These are phyloP conservation scores for Eremochloa ophiuroides DNA, from an alignment of 176 grass and related monocot genomes.

Conservation along the genomic window DNA sequence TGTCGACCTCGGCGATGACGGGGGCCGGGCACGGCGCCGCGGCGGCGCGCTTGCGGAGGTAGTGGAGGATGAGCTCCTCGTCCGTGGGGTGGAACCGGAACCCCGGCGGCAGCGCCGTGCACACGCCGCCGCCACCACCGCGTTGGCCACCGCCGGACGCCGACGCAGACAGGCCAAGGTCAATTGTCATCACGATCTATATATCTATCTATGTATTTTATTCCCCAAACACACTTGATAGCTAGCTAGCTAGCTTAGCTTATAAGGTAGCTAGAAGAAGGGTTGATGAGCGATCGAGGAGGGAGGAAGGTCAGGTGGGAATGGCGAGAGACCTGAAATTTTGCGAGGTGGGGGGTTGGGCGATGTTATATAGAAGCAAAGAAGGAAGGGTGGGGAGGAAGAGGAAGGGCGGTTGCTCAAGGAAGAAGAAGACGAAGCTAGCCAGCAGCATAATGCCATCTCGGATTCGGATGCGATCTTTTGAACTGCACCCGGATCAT, in stretches of 20 bases:
- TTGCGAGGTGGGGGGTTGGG: background rate
- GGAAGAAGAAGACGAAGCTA: slow-evolving; percentile 2
- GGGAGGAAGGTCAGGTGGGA: background rate
- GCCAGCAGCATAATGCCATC: background rate
- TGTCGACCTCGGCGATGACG: slow-evolving; percentile 54
- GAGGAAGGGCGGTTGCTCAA: background rate
- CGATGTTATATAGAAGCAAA: background rate
- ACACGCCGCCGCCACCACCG: background rate
- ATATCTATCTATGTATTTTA: too few relatives aligned
- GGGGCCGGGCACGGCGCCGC: slow-evolving; percentile 24
- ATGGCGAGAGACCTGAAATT: slow-evolving; percentile 23
- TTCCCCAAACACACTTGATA: background rate
- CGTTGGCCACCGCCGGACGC: background rate
- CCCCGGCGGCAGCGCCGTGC: slow-evolving; percentile 34
- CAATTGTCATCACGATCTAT: slow-evolving; percentile 3
- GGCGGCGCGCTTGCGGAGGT: slow-evolving; percentile 41
- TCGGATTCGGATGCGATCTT: background rate
- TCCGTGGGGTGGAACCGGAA: slow-evolving; percentile 57
- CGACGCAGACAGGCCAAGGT: background rate
- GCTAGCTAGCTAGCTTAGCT: too few relatives aligned
- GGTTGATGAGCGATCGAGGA: background rate
- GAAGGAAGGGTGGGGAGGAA: background rate
- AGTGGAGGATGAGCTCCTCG: slow-evolving; percentile 54
- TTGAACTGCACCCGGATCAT: too few relatives aligned
- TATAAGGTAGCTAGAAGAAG: too few relatives aligned